Evolutionary conservation across 129 eudicot species (phyloP), one percentile per base, ranked within the genome.

Genomic region (Helianthus annuus): DNA sequence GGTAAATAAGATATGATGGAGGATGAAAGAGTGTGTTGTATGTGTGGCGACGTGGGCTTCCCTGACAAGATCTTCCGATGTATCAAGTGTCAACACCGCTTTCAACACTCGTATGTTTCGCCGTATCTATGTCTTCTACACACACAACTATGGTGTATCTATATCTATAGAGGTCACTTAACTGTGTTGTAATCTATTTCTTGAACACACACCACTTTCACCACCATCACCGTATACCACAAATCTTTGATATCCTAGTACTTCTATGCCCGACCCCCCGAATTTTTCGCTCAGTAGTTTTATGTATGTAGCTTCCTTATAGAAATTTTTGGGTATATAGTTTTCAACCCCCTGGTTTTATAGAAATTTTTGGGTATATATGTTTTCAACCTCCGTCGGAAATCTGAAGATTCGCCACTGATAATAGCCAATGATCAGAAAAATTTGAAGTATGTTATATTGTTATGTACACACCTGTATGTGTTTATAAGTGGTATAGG

Each of bases 21-120:
- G 72, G 74, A 11, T 38, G 82, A 87, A 61, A 78, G 74, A 10
- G 89, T 87, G 57, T 91, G 97, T 49, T 87, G 86, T 66, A 83
- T 91, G 97, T 91, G 97, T 60, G 97, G 97, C 55, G 97, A 91
- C 64, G 83, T 85, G 10, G 97, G 97, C 64, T 91, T 91, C 52
- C 42, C 89, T 0, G 91, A 85, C 65, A 86, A 88, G 85, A 88
- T 91, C 83, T 91, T 87, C 86, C 89, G 83, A 58, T 91, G 97
- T 75, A 67, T 51, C 86, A 78, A 71, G 69, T 91, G 97, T 68
- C 82, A 69, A 68, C 58, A 72, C 74, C 97, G 95, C 80, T 91
- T 77, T 70, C 95, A 91, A 53, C 97, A 91, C 95, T 79, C 82
- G 97, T 91, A 91, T 9, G 80, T 64, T 2, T 59, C 63, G 15